Conservation (phyloP, 2,329 filamentous ascomycete genomes). For the Ophiocordyceps camponoti-saundersi region DNA sequence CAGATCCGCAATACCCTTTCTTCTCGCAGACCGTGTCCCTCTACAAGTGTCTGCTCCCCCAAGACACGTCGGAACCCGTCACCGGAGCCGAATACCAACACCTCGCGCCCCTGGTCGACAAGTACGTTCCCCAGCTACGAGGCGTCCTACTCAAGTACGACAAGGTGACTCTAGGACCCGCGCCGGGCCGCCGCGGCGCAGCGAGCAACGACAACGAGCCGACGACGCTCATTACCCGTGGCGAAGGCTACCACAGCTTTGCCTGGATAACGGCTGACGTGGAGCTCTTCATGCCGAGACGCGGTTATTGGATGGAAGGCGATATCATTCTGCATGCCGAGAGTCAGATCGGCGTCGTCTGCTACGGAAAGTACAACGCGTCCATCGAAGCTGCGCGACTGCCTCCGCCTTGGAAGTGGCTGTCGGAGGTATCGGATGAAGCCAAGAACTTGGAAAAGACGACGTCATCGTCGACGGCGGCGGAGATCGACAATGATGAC, state of each 20-base stretch:
- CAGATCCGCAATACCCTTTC: conserved; percentile 47
- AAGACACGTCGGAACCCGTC: conserved; percentile 51
- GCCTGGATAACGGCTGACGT: conserved; percentile 82
- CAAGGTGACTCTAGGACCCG: conserved; percentile 48
- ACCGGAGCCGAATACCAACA: conserved; percentile 58
- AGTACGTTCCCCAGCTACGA: conserved; percentile 54
- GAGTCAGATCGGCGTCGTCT: conserved; percentile 75
- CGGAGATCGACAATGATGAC: conserved; percentile 34
- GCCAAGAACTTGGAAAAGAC: conserved; percentile 23
- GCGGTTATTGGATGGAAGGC: conserved; percentile 61
- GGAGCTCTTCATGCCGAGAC: conserved; percentile 61
- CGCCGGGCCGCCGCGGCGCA: conserved; percentile 30
- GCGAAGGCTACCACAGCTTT: conserved; percentile 76
- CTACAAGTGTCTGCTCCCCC: conserved; percentile 58
- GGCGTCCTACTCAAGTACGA: conserved; percentile 62
- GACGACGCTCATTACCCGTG: conserved; percentile 34
- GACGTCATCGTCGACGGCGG: conserved; percentile 21
- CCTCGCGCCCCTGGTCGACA: conserved; percentile 57
- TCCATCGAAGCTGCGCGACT: conserved; percentile 64
- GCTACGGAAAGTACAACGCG: conserved; percentile 84
- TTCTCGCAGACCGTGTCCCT: conserved; percentile 65
- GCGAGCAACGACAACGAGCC: conserved; percentile 30
- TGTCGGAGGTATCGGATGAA: conserved; percentile 33
- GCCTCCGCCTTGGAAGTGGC: conserved; percentile 67
- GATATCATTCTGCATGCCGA: conserved; percentile 75